Evolutionary conservation across 1,139 yeast genomes (phyloP), one percentile per base, ranked within the genome.

Genomic region (Lodderomyces theae): DNA sequence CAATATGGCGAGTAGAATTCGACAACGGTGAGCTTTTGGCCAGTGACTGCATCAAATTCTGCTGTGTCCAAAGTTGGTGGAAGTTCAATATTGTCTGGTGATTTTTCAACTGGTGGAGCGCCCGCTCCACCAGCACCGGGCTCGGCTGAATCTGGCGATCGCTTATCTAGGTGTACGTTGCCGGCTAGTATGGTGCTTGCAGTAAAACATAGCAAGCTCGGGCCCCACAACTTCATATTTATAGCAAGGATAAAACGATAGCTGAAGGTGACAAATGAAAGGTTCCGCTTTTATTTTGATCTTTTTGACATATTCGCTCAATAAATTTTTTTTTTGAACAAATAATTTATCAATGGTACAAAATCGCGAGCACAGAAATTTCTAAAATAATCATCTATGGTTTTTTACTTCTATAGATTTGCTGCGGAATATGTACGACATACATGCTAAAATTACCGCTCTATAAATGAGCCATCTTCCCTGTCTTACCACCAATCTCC

Each of bases 1-100:
- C 94, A 85, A 52, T 77, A 78, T 0, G 90, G 90, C 19, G 86
- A 80, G 53, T 59, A 83, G 55, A 83, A 83, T 55, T 82, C 87
- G 12, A 82, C 78, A 41, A 79, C 60, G 39, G 84, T 77, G 21
- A 81, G 59, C 11, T 77, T 77, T 9, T 64, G 56, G 13, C 72
- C 53, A 3, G 82, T 58, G 7, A 58, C 56, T 13, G 54, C 47
- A 48, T 79, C 79, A 49, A 82, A 82, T 24, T 60, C 63, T 2
- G 52, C 60, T 15, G 50, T 38, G 6, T 57, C 63, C 48, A 75
- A 45, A 0, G 64, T 61, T 2, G 65, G 61, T 2, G 53, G 52
- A 36, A 62, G 42, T 18, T 42, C 45, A 6, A 38, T 30, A 5
- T 41, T 38, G 21, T 28, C 31, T 15, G 4, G 18, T 8, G 29